Base-by-base conservation (phyloP, 106 monocot genomes). In the Acorus calamus region DNA sequence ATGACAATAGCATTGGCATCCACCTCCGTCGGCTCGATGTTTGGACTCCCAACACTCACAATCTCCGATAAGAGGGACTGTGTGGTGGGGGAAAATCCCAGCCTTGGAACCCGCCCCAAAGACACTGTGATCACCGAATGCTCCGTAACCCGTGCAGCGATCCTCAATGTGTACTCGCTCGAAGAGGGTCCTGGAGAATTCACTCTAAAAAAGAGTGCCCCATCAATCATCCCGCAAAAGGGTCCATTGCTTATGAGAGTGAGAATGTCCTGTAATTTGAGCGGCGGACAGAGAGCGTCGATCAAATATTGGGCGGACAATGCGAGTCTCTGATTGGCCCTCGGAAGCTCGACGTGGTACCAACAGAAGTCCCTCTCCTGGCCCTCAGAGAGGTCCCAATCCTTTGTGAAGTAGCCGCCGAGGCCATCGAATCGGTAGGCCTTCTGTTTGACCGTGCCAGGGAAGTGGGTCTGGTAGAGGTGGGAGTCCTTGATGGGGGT, bases 281-380 rank as follows among this genome's bases (percentile, higher is more conserved):
- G 66, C 0, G 94, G 94, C 2, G 94, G 94, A 62, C 82, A 96
- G 48, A 96, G 90, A 56, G 67, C 81, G 55, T 79, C 80, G 43
- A 96, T 96, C 11, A 96, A 73, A 61, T 79, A 63, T 57, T 96
- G 86, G 5, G 94, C 84, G 46, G 77, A 79, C 45, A 77, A 60
- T 14, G 86, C 65, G 14, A 87, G 84, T 63, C 78, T 86, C 48
- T 77, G 84, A 49, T 74, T 65, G n/a, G 75, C 71, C 56, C 79
- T 77, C 44, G 94, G 86, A 49, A 94, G 90, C 69, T 94, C 94
- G n/a, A 94, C 84, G 67, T 94, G 94, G 76, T 87, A 84, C 94
- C 94, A 94, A 52, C 69, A 68, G 71, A 86, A 86, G 51, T 74
- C 66, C 3, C 59, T 53, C 2, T 68, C 73, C 7, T n/a, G 8